phyloP scores from a whole-genome alignment of 1,139 yeast species.

The Saccharomyces hybrid region DNA sequence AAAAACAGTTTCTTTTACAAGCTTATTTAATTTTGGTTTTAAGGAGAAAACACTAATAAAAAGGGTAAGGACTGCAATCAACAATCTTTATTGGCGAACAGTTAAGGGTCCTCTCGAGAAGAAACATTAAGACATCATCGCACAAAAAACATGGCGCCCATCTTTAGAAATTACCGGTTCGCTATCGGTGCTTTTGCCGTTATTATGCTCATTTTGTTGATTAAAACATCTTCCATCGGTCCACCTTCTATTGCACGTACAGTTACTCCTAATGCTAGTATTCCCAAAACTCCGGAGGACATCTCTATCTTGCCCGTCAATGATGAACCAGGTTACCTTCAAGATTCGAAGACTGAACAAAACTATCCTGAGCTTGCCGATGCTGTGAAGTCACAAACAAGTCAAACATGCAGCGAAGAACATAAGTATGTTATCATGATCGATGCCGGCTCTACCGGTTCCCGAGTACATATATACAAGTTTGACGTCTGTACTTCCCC shows the following conservation, averaged over 20 bases:
- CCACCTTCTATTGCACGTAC: constrained; percentile 12
- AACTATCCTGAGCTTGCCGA: constrained; percentile 21
- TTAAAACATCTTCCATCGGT: constrained; percentile 22
- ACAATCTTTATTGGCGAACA: not conserved
- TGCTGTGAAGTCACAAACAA: constrained; percentile 18
- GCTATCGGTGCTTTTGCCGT: constrained; percentile 29
- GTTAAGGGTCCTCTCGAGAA: not conserved
- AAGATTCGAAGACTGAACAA: constrained; percentile 15
- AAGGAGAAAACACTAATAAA: not conserved
- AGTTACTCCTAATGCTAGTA: constrained; percentile 14
- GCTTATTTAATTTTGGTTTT: not conserved
- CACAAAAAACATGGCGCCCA: constrained; percentile 9
- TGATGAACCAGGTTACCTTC: constrained; percentile 23
- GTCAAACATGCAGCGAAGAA: constrained; percentile 29
- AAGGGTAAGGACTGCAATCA: not conserved
- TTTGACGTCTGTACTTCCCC: constrained; percentile 80
- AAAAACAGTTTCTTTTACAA: not conserved
- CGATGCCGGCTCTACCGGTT: constrained; percentile 97
- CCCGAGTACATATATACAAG: constrained; percentile 87
- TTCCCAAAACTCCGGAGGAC: constrained; percentile 20
- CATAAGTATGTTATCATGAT: constrained; percentile 73
- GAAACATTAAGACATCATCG: not conserved
- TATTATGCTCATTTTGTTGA: constrained; percentile 27
- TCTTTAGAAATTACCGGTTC: constrained; percentile 29
- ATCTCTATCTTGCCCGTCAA: constrained; percentile 16